Base-by-base conservation (phyloP, 2,329 filamentous ascomycete species). In the Drechslera avenae region DNA sequence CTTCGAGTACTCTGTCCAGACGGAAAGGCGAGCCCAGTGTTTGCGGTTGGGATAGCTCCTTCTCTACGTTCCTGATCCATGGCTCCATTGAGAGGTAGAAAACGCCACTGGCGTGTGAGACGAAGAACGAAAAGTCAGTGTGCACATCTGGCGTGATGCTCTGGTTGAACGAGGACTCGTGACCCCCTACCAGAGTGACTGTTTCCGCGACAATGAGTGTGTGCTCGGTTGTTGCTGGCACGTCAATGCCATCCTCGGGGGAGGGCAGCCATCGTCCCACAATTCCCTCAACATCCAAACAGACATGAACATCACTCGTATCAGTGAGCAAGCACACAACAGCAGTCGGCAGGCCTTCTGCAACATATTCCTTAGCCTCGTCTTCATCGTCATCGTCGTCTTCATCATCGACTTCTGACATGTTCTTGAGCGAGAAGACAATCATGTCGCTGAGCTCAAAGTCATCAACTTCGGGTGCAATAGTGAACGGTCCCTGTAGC, bases 251-350 rank as follows among this genome's bases (percentile, higher is more conserved):
- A 21, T 66, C 56, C 57, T 67, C 60, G 41, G 70, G 68, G 13
- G 72, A 67, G 16, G 84, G 84, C 6, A 87, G 76, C 85, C 85
- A 87, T 60, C 84, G 81, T 6, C 82, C 84, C 58, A 85, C 79
- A 2, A 87, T 78, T 0, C 83, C 84, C 42, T 86, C 81, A 26
- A 86, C 67, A 57, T 87, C 83, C 21, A 87, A 75, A 54, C 81
- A 86, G 26, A 86, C 68, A 56, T 85, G 81, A 6, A 87, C 75
- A 46, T 81, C 76, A 36, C 80, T 80, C 17, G 76, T 78, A 28
- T 76, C 78, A 3, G 82, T 85, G 13, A 82, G 76, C 8, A 87
- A 67, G 62, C 82, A 85, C 5, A 87, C 74, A 9, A 85, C 75
- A 3, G 82, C 82, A 21, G 80, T 78, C 3, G 83, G 83, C 16